phyloP scores from a whole-genome alignment of 352 stramenopile genomes.

The Pythium dissimile region DNA sequence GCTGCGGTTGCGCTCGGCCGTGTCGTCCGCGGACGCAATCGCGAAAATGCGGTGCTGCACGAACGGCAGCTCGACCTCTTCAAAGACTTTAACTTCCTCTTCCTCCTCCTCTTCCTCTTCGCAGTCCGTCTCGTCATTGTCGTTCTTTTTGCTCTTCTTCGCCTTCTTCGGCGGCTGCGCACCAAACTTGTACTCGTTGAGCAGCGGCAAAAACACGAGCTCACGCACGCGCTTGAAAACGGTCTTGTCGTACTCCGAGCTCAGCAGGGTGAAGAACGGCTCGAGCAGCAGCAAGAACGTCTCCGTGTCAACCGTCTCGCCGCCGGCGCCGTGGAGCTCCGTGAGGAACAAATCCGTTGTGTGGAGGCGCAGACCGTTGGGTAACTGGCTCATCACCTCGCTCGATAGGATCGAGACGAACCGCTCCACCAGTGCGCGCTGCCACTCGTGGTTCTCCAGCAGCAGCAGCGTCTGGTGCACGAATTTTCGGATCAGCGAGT shows the following conservation, averaged over 20 bases:
- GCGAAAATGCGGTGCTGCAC: constrained; percentile 81
- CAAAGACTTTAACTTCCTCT: constrained; percentile 55
- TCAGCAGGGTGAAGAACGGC: constrained; percentile 78
- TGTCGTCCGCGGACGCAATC: constrained; percentile 73
- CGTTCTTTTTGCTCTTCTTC: constrained; percentile 20
- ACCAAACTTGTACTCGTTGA: constrained; percentile 69
- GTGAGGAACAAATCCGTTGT: constrained; percentile 69
- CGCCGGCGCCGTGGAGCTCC: constrained; percentile 57
- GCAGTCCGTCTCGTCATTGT: constrained; percentile 28
- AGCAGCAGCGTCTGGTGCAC: constrained; percentile 66
- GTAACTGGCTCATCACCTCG: constrained; percentile 72
- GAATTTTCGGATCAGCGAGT: constrained; percentile 80
- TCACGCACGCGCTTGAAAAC: constrained; percentile 79
- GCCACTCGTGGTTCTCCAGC: constrained; percentile 51
- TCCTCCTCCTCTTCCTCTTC: constrained; percentile 53
- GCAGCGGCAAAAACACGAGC: constrained; percentile 67
- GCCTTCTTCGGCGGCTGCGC: constrained; percentile 32
- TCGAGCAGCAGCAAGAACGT: constrained; percentile 72
- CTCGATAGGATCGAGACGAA: constrained; percentile 64
- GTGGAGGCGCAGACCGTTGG: constrained; percentile 80
- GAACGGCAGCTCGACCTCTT: constrained; percentile 48
- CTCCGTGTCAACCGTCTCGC: constrained; percentile 46
- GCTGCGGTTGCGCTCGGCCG: constrained; percentile 72
- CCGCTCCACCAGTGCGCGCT: constrained; percentile 37
- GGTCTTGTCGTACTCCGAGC: constrained; percentile 74